These are phyloP conservation scores for Aspergillus persii DNA, from an alignment of 2,329 filamentous ascomycete species.

Conservation along the genomic window DNA sequence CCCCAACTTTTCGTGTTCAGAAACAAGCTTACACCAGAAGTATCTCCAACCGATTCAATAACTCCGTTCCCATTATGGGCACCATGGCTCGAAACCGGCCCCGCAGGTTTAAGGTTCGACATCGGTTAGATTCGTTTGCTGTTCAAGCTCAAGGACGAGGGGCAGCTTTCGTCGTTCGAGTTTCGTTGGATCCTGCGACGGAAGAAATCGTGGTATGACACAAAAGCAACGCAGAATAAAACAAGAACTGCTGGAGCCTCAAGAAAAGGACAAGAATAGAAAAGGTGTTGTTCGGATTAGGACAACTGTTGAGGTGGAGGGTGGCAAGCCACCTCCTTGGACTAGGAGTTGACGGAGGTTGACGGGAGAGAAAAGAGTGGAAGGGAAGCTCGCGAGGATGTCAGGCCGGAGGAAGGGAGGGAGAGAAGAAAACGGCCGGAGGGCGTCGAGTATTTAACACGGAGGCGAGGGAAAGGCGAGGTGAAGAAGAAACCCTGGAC, in stretches of 20 bases:
- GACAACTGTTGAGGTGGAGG: neutral
- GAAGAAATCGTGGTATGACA: neutral
- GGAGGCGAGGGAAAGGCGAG: neutral
- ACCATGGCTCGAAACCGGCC: slow-evolving; percentile 9
- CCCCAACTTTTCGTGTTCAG: neutral
- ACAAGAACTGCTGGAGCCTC: neutral
- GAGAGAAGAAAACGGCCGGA: neutral
- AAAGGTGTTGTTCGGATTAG: neutral
- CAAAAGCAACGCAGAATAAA: neutral
- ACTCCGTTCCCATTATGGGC: slow-evolving; percentile 6
- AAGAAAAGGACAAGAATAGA: neutral
- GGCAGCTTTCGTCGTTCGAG: neutral
- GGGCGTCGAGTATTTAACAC: neutral
- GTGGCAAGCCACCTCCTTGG: neutral
- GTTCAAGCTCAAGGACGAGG: neutral
- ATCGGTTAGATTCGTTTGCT: slow-evolving; percentile 5
- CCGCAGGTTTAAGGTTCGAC: slow-evolving; percentile 13
- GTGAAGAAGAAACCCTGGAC: neutral
- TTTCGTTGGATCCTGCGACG: neutral
- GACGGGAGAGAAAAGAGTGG: no score
- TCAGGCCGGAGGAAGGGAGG: neutral
- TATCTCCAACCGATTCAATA: slow-evolving; percentile 18
- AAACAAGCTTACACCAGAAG: slow-evolving; percentile 30
- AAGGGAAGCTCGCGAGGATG: neutral
- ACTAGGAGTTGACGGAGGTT: neutral